Evolutionary conservation across 176 grass and related monocot genomes (phyloP).

Genomic region (Juncus inflexus): DNA sequence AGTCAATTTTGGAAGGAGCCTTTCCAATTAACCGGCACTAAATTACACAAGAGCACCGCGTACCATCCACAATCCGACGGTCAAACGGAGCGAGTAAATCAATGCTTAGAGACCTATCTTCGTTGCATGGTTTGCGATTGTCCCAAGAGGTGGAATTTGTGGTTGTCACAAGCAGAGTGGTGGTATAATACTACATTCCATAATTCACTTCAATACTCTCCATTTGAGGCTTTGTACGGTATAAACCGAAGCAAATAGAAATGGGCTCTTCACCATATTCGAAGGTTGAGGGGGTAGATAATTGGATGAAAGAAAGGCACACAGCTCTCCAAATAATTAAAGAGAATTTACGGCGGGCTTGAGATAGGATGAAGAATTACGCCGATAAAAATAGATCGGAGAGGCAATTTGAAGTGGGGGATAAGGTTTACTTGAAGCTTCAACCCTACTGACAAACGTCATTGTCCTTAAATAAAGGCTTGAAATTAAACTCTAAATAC

Average conservation of each 20-base stretch:
- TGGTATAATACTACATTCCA: neutral
- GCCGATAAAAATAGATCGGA: neutral
- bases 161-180: neutral
- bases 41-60: neutral
- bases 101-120: neutral
- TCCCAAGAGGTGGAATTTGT: neutral
- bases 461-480: neutral
- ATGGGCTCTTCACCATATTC: too few relatives aligned
- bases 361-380: neutral
- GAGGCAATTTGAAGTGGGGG: neutral
- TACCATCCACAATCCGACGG: neutral
- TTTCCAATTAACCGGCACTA: neutral
- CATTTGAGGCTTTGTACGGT: neutral
- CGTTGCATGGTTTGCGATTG: too few relatives aligned
- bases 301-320: too few relatives aligned
- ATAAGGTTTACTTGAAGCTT: slow-evolving; percentile 1
- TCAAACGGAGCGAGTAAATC: neutral
- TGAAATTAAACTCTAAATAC: neutral
- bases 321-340: neutral
- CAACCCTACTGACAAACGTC: neutral
- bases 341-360: neutral
- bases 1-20: slow-evolving; percentile 17
- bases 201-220: neutral
- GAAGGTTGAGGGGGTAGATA: too few relatives aligned
- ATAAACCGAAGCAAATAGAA: too few relatives aligned